Evolutionary conservation across 345 rosid species (phyloP).

Genomic region (Salix udensis): DNA sequence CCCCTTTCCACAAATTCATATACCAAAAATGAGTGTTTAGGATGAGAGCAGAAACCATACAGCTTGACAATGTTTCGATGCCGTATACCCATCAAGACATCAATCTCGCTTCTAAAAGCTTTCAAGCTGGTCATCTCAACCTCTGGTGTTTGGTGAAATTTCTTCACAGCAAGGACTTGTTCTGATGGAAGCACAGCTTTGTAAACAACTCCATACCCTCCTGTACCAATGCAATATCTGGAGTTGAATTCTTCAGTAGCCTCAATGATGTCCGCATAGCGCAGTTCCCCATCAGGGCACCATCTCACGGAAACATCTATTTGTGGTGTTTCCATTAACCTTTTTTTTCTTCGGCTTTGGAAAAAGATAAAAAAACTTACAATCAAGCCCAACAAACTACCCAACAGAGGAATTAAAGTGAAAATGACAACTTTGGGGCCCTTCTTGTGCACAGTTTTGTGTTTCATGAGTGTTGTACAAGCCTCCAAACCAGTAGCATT

Average conservation of each 20-base stretch:
- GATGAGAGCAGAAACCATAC: not conserved
- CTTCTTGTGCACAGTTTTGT: no score
- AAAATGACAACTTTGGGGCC: no score
- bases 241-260: slow-evolving; percentile 11
- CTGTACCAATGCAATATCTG: slow-evolving; percentile 3
- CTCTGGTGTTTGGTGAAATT: not conserved
- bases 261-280: not conserved
- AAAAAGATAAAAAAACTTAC: no score
- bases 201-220: slow-evolving; percentile 5
- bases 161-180: slow-evolving; percentile 10
- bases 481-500: no score
- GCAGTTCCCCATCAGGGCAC: not conserved
- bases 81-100: not conserved
- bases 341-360: no score
- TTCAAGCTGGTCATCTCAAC: not conserved
- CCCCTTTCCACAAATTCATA: slow-evolving; percentile 14
- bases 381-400: no score
- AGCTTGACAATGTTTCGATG: slow-evolving; percentile 8
- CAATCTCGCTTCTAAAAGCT: slow-evolving; percentile 10
- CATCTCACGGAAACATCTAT: not conserved
- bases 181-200: slow-evolving; percentile 5
- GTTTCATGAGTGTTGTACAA: no score
- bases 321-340: no score
- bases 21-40: slow-evolving; percentile 8
- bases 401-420: no score